These are phyloP conservation scores for Scedosporium aurantiacum DNA, from an alignment of 2,329 filamentous ascomycete species.

Conservation along the genomic window DNA sequence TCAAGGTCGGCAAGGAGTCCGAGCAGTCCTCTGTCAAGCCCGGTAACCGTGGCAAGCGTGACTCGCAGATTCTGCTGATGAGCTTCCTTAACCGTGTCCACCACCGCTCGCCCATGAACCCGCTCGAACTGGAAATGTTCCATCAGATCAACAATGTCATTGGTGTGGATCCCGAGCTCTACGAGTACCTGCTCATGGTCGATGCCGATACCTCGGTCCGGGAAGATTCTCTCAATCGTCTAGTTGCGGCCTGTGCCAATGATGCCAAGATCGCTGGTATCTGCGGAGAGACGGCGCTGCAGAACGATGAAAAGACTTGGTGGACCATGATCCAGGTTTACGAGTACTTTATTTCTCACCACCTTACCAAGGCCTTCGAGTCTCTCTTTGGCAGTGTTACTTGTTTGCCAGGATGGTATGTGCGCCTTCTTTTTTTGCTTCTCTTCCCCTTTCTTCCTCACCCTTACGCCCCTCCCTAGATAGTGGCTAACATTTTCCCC, in stretches of 20 bases:
- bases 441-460: background rate
- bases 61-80: slow-evolving; percentile 92
- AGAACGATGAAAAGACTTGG: slow-evolving; percentile 92
- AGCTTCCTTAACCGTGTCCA: slow-evolving; percentile 98
- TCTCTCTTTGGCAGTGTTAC: slow-evolving; percentile 96
- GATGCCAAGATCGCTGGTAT: slow-evolving; percentile 95
- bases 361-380: slow-evolving; percentile 93
- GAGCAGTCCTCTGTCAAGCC: slow-evolving; percentile 86
- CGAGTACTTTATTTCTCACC: slow-evolving; percentile 98
- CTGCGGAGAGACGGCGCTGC: slow-evolving; percentile 89
- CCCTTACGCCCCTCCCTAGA: slow-evolving; percentile 1
- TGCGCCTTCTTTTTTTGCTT: slow-evolving; percentile 15
- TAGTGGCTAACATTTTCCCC: background rate
- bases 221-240: slow-evolving; percentile 82
- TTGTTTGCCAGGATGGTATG: slow-evolving; percentile 97
- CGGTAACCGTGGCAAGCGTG: slow-evolving; percentile 95
- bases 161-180: slow-evolving; percentile 91
- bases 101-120: slow-evolving; percentile 86
- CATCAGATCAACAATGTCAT: slow-evolving; percentile 99
- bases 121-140: slow-evolving; percentile 94
- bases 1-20: slow-evolving; percentile 95
- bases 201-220: slow-evolving; percentile 93
- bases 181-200: slow-evolving; percentile 95
- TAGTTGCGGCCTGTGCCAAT: slow-evolving; percentile 86
- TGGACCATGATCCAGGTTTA: slow-evolving; percentile 99